Conservation (phyloP, 192 early-diverging fungal species). For the Pilobolus umbonatus region DNA sequence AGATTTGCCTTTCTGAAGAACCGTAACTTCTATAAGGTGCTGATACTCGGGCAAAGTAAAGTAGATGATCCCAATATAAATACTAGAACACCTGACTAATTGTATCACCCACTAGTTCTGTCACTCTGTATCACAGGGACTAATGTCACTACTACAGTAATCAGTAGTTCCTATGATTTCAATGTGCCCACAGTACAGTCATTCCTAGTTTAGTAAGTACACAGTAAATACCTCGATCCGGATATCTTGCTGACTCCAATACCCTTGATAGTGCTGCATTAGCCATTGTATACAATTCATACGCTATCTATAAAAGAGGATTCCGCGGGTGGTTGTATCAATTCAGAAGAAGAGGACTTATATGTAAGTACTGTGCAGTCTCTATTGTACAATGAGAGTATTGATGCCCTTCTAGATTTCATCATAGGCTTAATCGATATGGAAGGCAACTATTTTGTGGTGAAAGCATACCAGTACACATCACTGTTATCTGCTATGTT, state of each 20-base stretch:
- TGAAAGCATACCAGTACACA: conserved; percentile 74
- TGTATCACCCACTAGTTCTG: conserved; percentile 35
- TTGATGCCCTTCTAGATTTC: conserved; percentile 31
- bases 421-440: conserved; percentile 67
- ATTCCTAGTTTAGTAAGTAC: conserved; percentile 56
- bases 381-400: too few species aligned
- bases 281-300: conserved; percentile 51
- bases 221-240: not conserved
- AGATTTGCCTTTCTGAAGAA: conserved; percentile 27
- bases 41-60: conserved; percentile 34
- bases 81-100: not conserved
- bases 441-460: conserved; percentile 79
- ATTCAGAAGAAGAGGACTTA: conserved; percentile 36
- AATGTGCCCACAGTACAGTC: conserved; percentile 68
- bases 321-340: conserved; percentile 41
- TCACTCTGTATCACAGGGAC: conserved; percentile 76
- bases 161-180: conserved; percentile 46
- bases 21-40: conserved; percentile 25
- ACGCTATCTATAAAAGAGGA: conserved; percentile 48
- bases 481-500: conserved; percentile 73
- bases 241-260: not conserved
- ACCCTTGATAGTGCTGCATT: conserved; percentile 38
- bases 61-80: not conserved
- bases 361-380: conserved; percentile 30
- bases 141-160: conserved; percentile 59